These are phyloP conservation scores for Secale cereale DNA, from an alignment of 176 grass and related monocot genomes.

Conservation along the genomic window DNA sequence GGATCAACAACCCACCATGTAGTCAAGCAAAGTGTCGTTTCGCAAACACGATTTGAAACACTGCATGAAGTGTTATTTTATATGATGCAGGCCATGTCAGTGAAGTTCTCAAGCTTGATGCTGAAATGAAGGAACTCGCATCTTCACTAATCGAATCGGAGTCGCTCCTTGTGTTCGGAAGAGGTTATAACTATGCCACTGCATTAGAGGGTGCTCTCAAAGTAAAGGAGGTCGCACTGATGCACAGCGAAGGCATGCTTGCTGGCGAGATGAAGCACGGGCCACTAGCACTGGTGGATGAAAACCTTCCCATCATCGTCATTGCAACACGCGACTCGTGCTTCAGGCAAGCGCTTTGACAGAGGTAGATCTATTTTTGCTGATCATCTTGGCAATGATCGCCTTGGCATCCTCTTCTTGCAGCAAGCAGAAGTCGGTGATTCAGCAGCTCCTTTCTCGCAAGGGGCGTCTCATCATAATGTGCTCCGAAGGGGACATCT, in stretches of 20 bases:
- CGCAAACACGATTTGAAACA: not conserved
- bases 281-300: conserved; percentile 87
- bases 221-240: conserved; percentile 90
- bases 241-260: conserved; percentile 94
- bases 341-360: conserved; percentile 53
- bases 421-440: conserved; percentile 91
- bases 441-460: conserved; percentile 89
- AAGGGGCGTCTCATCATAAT: conserved; percentile 81
- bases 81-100: conserved; percentile 41
- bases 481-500: conserved; percentile 67
- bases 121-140: conserved; percentile 89
- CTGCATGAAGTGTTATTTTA: not conserved
- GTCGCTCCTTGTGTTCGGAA: conserved; percentile 86
- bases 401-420: conserved; percentile 4
- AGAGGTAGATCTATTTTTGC: not conserved
- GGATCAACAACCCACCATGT: not conserved
- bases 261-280: conserved; percentile 99
- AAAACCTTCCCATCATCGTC: conserved; percentile 86
- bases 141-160: conserved; percentile 61
- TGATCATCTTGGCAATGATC: not conserved
- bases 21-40: not conserved
- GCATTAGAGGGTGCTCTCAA: conserved; percentile 91
- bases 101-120: conserved; percentile 85
- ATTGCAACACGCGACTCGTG: conserved; percentile 72
- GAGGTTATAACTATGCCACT: conserved; percentile 91